A percentile compares a stretch with the other conserved stretches of the same genome.
phyloP scores from a whole-genome alignment of 164 flowering plant species.

The Berberis vulgaris region DNA sequence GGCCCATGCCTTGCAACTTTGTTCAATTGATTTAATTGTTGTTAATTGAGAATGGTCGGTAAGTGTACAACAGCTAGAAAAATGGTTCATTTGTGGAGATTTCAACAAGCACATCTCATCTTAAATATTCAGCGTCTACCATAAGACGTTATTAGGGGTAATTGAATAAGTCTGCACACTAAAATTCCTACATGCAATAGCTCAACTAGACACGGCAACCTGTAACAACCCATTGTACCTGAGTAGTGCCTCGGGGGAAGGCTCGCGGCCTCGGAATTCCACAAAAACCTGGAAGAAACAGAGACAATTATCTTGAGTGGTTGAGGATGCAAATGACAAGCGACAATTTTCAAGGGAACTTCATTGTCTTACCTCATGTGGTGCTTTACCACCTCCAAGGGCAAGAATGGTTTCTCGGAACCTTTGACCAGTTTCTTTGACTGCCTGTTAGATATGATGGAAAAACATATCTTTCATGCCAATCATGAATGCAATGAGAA shows the following conservation, averaged over 20 bases:
- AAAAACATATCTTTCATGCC: neutral
- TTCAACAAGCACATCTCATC: too few species aligned
- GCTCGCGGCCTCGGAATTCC: constrained; percentile 91
- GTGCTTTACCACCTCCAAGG: constrained; percentile 93
- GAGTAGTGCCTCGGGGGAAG: constrained; percentile 87
- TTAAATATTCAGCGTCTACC: too few species aligned
- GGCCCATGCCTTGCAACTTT: too few species aligned
- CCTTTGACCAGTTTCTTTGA: constrained; percentile 69
- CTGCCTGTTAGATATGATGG: constrained; percentile 45
- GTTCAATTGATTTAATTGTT: too few species aligned
- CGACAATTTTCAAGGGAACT: neutral
- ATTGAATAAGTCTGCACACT: neutral
- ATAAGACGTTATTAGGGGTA: too few species aligned
- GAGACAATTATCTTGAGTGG: neutral
- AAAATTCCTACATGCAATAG: neutral
- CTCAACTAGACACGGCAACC: constrained; percentile 29
- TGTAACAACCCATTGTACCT: constrained; percentile 78
- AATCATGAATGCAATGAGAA: neutral
- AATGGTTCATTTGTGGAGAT: too few species aligned
- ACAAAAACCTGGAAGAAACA: constrained; percentile 64
- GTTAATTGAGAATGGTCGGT: too few species aligned
- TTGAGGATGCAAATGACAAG: too few species aligned
- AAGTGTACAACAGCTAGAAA: too few species aligned
- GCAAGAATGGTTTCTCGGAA: constrained; percentile 94
- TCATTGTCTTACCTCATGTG: constrained; percentile 53